Conservation (phyloP, 2,329 filamentous ascomycete genomes). For the Cryphonectria japonica region DNA sequence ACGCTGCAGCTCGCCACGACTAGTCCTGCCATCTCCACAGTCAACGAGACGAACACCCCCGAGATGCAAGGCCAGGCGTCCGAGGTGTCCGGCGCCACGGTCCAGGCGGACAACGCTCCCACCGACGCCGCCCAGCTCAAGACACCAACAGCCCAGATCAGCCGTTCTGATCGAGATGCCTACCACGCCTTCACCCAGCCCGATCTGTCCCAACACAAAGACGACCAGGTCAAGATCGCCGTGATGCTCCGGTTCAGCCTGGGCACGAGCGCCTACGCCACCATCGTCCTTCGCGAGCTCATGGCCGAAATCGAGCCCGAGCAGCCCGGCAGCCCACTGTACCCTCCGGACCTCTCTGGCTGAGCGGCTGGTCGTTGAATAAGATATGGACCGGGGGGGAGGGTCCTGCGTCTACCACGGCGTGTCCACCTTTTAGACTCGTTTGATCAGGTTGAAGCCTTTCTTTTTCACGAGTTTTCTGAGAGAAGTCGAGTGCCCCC, state of each 20-base stretch:
- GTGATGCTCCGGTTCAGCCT: slow-evolving; percentile 44
- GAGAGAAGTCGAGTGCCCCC: neutral
- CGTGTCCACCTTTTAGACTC: slow-evolving; percentile 3
- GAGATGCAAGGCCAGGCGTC: neutral
- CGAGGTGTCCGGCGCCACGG: neutral
- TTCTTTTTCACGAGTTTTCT: neutral
- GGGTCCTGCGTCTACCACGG: neutral
- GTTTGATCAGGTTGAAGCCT: neutral
- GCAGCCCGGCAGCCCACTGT: slow-evolving; percentile 22
- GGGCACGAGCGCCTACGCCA: slow-evolving; percentile 43
- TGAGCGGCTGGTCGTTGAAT: neutral
- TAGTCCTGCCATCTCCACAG: neutral
- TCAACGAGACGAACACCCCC: neutral
- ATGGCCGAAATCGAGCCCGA: slow-evolving; percentile 31
- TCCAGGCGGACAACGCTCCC: neutral
- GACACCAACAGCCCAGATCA: slow-evolving; percentile 1
- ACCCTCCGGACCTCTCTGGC: neutral
- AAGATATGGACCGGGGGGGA: too few relatives aligned
- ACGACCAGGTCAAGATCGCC: slow-evolving; percentile 39
- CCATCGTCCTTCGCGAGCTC: slow-evolving; percentile 43
- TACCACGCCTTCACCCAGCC: slow-evolving; percentile 32
- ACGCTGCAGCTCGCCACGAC: neutral
- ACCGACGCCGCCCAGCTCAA: slow-evolving; percentile 5
- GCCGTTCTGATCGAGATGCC: slow-evolving; percentile 14
- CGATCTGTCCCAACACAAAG: slow-evolving; percentile 30